Conservation (phyloP, 2,329 filamentous ascomycete genomes). For the Beauveria medogensis region DNA sequence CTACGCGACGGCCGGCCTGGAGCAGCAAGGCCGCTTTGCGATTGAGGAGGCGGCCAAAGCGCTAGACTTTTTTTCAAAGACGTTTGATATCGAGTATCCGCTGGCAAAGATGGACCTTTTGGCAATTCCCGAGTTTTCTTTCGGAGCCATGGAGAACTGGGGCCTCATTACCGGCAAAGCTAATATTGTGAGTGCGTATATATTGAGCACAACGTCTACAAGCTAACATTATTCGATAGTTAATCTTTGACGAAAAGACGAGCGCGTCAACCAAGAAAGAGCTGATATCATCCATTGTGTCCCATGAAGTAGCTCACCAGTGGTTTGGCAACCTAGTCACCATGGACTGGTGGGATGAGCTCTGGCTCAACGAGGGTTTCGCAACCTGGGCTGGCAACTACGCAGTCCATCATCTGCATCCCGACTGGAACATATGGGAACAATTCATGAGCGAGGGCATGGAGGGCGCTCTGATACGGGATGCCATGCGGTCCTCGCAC, state of each 20-base stretch:
- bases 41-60: slow-evolving; percentile 83
- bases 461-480: slow-evolving; percentile 76
- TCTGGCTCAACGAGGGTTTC: slow-evolving; percentile 95
- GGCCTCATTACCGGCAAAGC: slow-evolving; percentile 90
- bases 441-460: slow-evolving; percentile 89
- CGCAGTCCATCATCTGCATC: slow-evolving; percentile 88
- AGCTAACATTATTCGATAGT: not conserved
- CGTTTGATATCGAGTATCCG: slow-evolving; percentile 72
- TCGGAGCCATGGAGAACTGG: slow-evolving; percentile 98
- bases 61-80: slow-evolving; percentile 88
- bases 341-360: slow-evolving; percentile 97
- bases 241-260: slow-evolving; percentile 84
- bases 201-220: too few relatives aligned
- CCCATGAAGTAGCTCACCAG: slow-evolving; percentile 94
- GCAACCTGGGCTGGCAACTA: slow-evolving; percentile 52
- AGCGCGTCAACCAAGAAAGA: slow-evolving; percentile 88
- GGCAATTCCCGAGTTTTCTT: slow-evolving; percentile 89
- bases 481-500: slow-evolving; percentile 88
- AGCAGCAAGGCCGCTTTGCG: slow-evolving; percentile 87
- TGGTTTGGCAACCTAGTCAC: slow-evolving; percentile 98
- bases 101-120: slow-evolving; percentile 53
- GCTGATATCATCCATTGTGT: slow-evolving; percentile 86
- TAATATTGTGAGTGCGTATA: slow-evolving; percentile 34
- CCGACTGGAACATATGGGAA: slow-evolving; percentile 97
- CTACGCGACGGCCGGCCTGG: slow-evolving; percentile 83